Evolutionary conservation across 1,284 basidiomycete genomes (phyloP).

Genomic region (Puccinia horiana): DNA sequence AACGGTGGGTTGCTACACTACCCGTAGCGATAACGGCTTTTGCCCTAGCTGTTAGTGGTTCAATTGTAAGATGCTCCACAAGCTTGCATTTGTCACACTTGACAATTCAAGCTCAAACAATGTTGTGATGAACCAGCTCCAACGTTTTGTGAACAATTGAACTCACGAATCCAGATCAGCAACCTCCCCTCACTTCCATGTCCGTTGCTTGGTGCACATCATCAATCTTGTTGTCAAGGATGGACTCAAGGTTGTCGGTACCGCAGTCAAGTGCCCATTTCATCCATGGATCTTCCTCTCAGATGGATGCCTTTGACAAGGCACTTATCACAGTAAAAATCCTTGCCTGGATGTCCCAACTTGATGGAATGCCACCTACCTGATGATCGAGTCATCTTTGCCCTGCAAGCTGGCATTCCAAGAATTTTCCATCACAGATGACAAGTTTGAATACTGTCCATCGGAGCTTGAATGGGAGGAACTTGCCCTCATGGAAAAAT

Average conservation of each 20-base stretch:
- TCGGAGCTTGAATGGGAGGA: background rate
- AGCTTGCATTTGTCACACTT: background rate
- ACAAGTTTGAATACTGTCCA: background rate
- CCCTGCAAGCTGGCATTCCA: background rate
- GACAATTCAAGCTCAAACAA: background rate
- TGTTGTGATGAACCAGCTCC: background rate
- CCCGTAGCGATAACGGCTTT: too few species aligned
- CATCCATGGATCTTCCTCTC: background rate
- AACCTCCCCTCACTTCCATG: background rate
- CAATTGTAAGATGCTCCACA: background rate
- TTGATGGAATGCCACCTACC: background rate
- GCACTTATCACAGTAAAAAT: background rate
- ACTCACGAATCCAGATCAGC: background rate
- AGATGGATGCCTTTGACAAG: background rate
- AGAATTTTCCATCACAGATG: background rate
- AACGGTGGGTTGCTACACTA: too few species aligned
- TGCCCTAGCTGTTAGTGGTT: too few species aligned
- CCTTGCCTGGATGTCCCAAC: constrained; percentile 1
- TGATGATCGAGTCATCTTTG: background rate
- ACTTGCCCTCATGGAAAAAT: background rate
- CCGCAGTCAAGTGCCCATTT: background rate
- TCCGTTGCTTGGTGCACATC: background rate
- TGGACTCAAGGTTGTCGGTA: background rate
- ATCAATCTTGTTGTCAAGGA: constrained; percentile 4
- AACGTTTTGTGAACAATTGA: background rate